Conservation (phyloP, 345 rosid genomes). For the Aquilaria malaccensis region DNA sequence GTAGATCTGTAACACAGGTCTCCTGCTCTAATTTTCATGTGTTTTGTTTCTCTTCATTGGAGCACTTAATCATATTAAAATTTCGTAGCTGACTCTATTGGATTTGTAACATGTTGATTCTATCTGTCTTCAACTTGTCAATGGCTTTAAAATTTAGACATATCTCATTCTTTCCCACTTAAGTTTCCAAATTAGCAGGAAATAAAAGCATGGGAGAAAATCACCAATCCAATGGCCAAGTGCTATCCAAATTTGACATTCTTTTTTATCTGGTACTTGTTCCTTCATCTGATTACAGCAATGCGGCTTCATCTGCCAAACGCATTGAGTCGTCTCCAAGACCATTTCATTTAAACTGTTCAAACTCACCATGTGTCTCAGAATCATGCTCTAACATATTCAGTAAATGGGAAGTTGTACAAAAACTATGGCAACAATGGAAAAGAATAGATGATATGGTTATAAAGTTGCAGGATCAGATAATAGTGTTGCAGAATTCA, state of each 20-base stretch:
- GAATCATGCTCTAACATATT: slow-evolving; percentile 92
- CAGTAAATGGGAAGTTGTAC: slow-evolving; percentile 84
- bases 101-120: not conserved
- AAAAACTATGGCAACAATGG: slow-evolving; percentile 86
- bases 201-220: slow-evolving; percentile 41
- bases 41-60: not conserved
- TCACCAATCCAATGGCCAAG: slow-evolving; percentile 35
- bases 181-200: slow-evolving; percentile 31
- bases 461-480: slow-evolving; percentile 96
- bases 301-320: slow-evolving; percentile 79
- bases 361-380: slow-evolving; percentile 93
- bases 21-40: not conserved
- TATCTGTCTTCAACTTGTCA: not conserved
- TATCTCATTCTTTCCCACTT: slow-evolving; percentile 8
- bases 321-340: slow-evolving; percentile 69
- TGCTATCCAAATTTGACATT: slow-evolving; percentile 41
- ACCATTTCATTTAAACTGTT: slow-evolving; percentile 72
- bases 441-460: slow-evolving; percentile 95
- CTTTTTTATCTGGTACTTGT: slow-evolving; percentile 69
- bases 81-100: not conserved
- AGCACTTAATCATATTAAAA: not conserved
- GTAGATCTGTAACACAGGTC: no score
- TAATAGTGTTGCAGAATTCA: slow-evolving; percentile 61
- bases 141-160: not conserved
- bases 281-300: slow-evolving; percentile 47